These are phyloP conservation scores for Senna tora DNA, from an alignment of 306 rosid species.

Conservation along the genomic window DNA sequence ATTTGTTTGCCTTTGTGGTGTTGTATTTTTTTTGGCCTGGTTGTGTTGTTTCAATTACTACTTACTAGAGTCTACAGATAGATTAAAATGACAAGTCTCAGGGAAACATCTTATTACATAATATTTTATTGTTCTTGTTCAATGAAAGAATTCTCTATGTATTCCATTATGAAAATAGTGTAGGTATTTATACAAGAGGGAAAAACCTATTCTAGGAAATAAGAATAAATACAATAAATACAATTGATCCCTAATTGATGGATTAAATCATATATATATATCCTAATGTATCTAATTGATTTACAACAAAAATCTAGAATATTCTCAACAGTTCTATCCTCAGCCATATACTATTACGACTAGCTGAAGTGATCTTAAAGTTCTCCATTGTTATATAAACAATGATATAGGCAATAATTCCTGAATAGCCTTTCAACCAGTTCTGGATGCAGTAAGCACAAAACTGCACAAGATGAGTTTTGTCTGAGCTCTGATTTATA, in stretches of 20 bases:
- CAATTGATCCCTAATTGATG: too few relatives aligned
- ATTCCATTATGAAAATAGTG: too few relatives aligned
- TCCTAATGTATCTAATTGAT: too few relatives aligned
- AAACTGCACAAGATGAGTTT: not conserved
- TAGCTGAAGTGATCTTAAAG: not conserved
- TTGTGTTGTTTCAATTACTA: not conserved
- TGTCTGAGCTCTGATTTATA: not conserved
- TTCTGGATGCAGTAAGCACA: not conserved
- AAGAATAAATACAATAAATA: too few relatives aligned
- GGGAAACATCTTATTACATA: not conserved
- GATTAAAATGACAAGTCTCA: not conserved
- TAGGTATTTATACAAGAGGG: too few relatives aligned
- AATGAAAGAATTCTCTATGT: too few relatives aligned
- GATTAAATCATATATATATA: too few relatives aligned
- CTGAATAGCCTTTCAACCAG: not conserved
- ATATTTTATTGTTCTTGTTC: not conserved
- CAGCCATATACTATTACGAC: not conserved
- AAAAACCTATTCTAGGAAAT: too few relatives aligned
- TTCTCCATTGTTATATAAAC: not conserved
- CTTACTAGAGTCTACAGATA: not conserved
- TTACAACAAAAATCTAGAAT: too few relatives aligned
- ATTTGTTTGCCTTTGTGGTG: not conserved
- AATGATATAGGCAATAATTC: not conserved
- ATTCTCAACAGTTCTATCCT: too few relatives aligned
- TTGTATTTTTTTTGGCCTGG: too few relatives aligned